These are phyloP conservation scores for Penicillium sp. DNA, from an alignment of 2,329 filamentous ascomycete genomes.

Conservation along the genomic window DNA sequence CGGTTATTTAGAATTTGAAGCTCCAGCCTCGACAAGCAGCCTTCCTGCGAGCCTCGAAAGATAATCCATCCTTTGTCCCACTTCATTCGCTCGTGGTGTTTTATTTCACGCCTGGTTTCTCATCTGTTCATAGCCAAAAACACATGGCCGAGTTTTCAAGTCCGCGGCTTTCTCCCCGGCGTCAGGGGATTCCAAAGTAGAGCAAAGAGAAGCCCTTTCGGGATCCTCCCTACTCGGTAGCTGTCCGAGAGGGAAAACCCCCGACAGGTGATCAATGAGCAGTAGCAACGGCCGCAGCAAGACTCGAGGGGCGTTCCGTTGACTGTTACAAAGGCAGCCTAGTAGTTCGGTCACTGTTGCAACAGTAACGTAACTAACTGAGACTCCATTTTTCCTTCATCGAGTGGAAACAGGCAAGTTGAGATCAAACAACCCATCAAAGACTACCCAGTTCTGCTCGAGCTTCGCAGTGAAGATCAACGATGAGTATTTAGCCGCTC, in stretches of 20 bases:
- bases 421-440: neutral
- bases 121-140: neutral
- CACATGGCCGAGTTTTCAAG: neutral
- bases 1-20: slow-evolving; percentile 29
- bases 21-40: slow-evolving; percentile 11
- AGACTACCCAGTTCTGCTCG: neutral
- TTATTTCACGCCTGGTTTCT: neutral
- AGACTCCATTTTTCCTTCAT: neutral
- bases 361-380: slow-evolving; percentile 23
- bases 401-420: neutral
- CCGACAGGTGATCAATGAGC: neutral
- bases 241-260: neutral
- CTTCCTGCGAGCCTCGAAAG: neutral
- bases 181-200: neutral
- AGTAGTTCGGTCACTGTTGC: slow-evolving; percentile 18
- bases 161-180: neutral
- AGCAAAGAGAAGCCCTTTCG: neutral
- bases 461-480: neutral
- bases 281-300: neutral
- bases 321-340: slow-evolving; percentile 21
- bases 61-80: neutral
- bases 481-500: neutral
- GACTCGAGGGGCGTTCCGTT: slow-evolving; percentile 9
- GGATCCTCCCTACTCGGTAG: too few species aligned
- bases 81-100: neutral